Percentiles rank a stretch among this genome's conserved stretches.
These are phyloP conservation scores for Magnusiomyces magnusii DNA, from an alignment of 1,139 yeast genomes.

Conservation along the genomic window DNA sequence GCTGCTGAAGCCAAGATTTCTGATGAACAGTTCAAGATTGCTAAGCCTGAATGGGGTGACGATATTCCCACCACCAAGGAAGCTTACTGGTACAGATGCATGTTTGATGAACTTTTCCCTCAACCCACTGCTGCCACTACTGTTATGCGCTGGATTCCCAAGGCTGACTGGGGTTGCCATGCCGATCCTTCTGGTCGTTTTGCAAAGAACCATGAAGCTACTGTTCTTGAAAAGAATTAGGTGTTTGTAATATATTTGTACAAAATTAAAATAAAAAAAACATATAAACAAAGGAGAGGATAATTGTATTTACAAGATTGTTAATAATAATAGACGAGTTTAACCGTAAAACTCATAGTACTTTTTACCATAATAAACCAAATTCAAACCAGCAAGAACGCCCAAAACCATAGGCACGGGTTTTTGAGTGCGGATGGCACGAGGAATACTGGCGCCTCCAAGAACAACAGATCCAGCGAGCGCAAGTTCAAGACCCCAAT, in stretches of 20 bases:
- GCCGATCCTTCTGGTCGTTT: constrained; percentile 98
- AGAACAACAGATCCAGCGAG: constrained; percentile 61
- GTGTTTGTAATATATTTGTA: background rate
- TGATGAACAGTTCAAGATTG: constrained; percentile 83
- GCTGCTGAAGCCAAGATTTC: constrained; percentile 78
- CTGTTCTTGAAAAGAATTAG: constrained; percentile 6
- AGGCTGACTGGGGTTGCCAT: constrained; percentile 99
- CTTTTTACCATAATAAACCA: constrained; percentile 64
- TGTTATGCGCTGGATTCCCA: constrained; percentile 99
- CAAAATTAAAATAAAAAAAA: too few species aligned
- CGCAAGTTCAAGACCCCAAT: constrained; percentile 76
- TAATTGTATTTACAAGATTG: background rate
- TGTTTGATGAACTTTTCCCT: constrained; percentile 89
- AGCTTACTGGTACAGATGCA: constrained; percentile 97
- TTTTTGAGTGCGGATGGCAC: constrained; percentile 57
- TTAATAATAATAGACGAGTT: background rate
- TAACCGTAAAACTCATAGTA: constrained; percentile 54
- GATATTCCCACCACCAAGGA: constrained; percentile 97
- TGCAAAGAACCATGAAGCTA: constrained; percentile 64
- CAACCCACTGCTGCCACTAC: constrained; percentile 89
- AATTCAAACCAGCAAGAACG: constrained; percentile 55
- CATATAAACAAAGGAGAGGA: background rate
- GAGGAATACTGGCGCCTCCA: constrained; percentile 58
- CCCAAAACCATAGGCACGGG: constrained; percentile 70
- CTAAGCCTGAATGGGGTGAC: constrained; percentile 93